Percentiles rank a stretch among this genome's conserved stretches.
phyloP scores from a whole-genome alignment of 805 yeast species.

The Millerozyma miso region DNA sequence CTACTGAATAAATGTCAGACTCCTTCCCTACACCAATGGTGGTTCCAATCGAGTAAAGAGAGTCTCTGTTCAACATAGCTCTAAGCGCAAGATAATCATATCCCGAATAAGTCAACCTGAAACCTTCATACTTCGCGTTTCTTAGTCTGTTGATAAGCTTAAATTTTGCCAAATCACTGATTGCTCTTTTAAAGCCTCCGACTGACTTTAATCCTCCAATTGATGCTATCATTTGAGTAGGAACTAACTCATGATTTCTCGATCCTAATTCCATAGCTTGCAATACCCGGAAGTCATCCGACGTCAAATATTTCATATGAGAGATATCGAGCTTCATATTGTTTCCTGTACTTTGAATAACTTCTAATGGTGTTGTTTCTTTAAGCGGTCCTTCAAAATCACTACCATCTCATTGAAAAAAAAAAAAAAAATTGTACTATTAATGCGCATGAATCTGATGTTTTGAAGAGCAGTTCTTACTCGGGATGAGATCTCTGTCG shows the following conservation, averaged over 20 bases:
- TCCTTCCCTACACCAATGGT: constrained; percentile 97
- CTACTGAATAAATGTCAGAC: constrained; percentile 86
- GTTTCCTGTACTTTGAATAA: too few relatives aligned
- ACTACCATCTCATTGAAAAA: background rate
- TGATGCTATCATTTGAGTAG: constrained; percentile 77
- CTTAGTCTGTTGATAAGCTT: constrained; percentile 72
- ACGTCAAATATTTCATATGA: constrained; percentile 88
- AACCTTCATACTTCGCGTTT: constrained; percentile 95
- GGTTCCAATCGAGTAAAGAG: constrained; percentile 74
- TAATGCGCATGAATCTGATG: too few relatives aligned
- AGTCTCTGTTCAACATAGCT: constrained; percentile 70
- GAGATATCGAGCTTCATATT: constrained; percentile 88
- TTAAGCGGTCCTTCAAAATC: background rate
- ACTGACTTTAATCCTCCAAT: constrained; percentile 73
- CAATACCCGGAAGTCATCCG: constrained; percentile 86
- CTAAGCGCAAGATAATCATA: constrained; percentile 89
- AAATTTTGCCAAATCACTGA: constrained; percentile 82
- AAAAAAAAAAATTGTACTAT: too few relatives aligned
- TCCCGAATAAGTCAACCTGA: constrained; percentile 81
- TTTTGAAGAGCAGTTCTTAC: too few relatives aligned
- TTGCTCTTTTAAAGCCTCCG: constrained; percentile 72
- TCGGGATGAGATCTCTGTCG: too few relatives aligned
- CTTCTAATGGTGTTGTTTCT: background rate
- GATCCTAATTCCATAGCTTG: constrained; percentile 90
- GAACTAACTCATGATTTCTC: constrained; percentile 90